Percentiles rank a stretch among this genome's conserved stretches.
Conservation (phyloP, 1,284 basidiomycete species). For the Meira nashicola region DNA sequence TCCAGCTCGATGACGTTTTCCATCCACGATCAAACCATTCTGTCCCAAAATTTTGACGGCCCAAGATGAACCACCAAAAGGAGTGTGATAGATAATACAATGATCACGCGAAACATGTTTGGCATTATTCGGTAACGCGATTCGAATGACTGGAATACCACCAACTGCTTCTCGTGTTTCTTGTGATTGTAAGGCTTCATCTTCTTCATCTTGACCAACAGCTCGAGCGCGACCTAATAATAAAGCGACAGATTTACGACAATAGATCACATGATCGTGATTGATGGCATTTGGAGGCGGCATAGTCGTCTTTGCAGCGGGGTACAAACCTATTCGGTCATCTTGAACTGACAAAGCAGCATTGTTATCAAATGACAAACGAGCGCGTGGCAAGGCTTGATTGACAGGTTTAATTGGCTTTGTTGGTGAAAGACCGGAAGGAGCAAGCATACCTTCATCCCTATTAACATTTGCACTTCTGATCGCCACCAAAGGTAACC, state of each 20-base stretch:
- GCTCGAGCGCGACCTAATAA: neutral
- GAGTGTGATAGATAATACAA: constrained; percentile 49
- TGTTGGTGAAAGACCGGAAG: no score
- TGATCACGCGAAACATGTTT: constrained; percentile 46
- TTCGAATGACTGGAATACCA: constrained; percentile 25
- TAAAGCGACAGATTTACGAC: neutral
- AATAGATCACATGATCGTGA: neutral
- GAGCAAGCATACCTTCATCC: no score
- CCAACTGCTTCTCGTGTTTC: constrained; percentile 17
- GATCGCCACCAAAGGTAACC: no score
- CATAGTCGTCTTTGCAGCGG: neutral
- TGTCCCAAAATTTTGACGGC: constrained; percentile 46
- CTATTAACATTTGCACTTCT: no score
- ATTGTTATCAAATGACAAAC: no score
- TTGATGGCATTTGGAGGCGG: neutral
- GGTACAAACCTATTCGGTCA: neutral
- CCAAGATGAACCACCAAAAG: constrained; percentile 26
- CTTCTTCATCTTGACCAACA: neutral
- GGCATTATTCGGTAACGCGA: constrained; percentile 39
- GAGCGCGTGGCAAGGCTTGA: no score
- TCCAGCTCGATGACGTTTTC: constrained; percentile 41
- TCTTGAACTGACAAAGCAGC: neutral
- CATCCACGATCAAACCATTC: constrained; percentile 48
- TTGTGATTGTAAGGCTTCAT: neutral
- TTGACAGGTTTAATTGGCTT: no score